Evolutionary conservation across 1,284 basidiomycete genomes (phyloP).

Genomic region (Meira nashicola): DNA sequence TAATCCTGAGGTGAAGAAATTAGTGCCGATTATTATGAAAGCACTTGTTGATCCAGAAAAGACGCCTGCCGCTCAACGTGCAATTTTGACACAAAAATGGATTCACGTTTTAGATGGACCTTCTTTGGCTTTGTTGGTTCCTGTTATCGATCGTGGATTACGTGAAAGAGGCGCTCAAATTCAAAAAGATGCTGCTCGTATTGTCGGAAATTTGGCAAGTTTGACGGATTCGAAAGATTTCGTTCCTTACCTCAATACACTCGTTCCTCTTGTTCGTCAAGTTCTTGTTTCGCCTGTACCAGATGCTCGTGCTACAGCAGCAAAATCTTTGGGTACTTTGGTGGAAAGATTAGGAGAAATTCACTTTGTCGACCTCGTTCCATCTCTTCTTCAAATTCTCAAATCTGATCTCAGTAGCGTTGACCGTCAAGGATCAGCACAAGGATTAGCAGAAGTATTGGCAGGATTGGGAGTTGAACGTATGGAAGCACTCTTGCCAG

Average conservation of each 20-base stretch:
- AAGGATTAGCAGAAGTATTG: constrained; percentile 92
- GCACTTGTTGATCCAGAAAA: constrained; percentile 91
- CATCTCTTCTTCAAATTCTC: constrained; percentile 79
- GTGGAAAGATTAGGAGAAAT: constrained; percentile 92
- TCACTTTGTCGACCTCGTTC: constrained; percentile 92
- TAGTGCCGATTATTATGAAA: constrained; percentile 88
- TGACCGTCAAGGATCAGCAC: constrained; percentile 93
- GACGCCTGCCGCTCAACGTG: constrained; percentile 75
- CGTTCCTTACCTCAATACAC: constrained; percentile 82
- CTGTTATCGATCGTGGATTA: constrained; percentile 89
- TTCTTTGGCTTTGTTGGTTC: constrained; percentile 90
- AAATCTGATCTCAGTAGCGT: constrained; percentile 92
- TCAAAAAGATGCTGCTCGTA: constrained; percentile 93
- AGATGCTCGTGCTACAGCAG: constrained; percentile 92
- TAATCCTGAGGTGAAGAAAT: constrained; percentile 73
- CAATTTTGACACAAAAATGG: constrained; percentile 87
- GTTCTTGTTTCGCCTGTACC: constrained; percentile 88
- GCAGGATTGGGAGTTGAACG: constrained; percentile 95
- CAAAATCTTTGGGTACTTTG: constrained; percentile 92
- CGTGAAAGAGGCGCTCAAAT: constrained; percentile 85
- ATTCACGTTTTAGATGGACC: constrained; percentile 98
- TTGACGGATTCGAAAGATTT: constrained; percentile 94
- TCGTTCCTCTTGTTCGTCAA: constrained; percentile 84
- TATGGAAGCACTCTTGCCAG: constrained; percentile 86
- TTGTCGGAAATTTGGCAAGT: constrained; percentile 85